These are phyloP conservation scores for Erucastrum elatum DNA, from an alignment of 345 rosid species.

Conservation along the genomic window DNA sequence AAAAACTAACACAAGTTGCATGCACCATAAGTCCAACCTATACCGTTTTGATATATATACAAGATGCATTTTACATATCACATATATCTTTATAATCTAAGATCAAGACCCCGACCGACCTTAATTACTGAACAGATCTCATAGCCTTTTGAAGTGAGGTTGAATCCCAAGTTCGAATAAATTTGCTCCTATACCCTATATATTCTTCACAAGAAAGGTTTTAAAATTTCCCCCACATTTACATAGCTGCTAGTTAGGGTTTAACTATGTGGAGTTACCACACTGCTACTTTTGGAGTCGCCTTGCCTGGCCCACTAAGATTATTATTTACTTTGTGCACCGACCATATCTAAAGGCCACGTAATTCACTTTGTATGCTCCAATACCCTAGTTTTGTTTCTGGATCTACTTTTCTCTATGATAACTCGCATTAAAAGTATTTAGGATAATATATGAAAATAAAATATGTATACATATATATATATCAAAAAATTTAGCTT, in stretches of 20 bases:
- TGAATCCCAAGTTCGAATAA: neutral
- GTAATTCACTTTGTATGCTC: slow-evolving; percentile 10
- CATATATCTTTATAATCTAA: neutral
- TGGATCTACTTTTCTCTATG: slow-evolving; percentile 22
- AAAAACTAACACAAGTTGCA: slow-evolving; percentile 30
- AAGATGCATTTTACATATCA: neutral
- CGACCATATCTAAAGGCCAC: slow-evolving; percentile 44
- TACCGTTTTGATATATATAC: neutral
- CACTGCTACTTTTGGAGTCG: slow-evolving; percentile 31
- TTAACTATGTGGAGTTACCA: slow-evolving; percentile 28
- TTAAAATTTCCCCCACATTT: neutral
- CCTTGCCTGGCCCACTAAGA: slow-evolving; percentile 31
- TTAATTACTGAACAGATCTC: neutral
- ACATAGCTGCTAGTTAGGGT: slow-evolving; percentile 31
- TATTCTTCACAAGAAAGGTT: neutral
- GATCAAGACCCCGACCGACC: neutral
- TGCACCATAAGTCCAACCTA: slow-evolving; percentile 30
- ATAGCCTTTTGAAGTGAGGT: neutral
- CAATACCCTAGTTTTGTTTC: slow-evolving; percentile 17
- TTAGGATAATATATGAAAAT: neutral
- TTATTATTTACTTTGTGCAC: slow-evolving; percentile 32
- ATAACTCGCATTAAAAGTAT: neutral
- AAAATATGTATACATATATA: too few relatives aligned
- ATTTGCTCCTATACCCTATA: neutral
- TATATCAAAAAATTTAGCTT: too few relatives aligned